phyloP scores from a whole-genome alignment of 1,139 yeast genomes.

The Pichia sp. region DNA sequence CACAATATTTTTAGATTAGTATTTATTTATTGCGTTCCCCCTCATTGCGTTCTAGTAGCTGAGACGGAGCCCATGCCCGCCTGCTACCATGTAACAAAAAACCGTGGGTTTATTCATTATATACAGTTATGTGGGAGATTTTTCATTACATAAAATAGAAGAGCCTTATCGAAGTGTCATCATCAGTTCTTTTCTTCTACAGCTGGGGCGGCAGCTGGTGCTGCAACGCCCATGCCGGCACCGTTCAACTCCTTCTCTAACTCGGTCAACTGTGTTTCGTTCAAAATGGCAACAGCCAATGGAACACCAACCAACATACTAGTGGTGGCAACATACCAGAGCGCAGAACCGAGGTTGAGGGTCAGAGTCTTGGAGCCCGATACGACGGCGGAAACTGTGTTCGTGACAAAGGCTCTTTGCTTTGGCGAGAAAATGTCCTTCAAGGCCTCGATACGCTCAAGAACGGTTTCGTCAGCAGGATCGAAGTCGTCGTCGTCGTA shows the following conservation, averaged over 20 bases:
- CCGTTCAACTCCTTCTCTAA: conserved; percentile 89
- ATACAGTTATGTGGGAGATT: conserved; percentile 5
- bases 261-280: conserved; percentile 88
- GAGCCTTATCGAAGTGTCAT: background rate
- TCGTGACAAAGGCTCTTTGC: conserved; percentile 49
- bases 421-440: conserved; percentile 89
- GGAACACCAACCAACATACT: conserved; percentile 90
- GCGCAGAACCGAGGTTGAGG: conserved; percentile 61
- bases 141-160: background rate
- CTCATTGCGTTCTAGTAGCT: background rate
- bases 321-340: conserved; percentile 85
- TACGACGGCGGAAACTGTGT: conserved; percentile 31
- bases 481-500: conserved; percentile 63
- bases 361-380: conserved; percentile 38
- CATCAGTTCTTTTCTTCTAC: conserved; percentile 14
- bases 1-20: background rate
- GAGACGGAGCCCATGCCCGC: background rate
- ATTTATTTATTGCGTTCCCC: background rate
- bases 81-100: background rate
- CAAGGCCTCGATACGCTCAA: conserved; percentile 85
- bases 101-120: conserved; percentile 11
- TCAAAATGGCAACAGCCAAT: conserved; percentile 77
- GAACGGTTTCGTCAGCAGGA: conserved; percentile 73
- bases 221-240: conserved; percentile 73
- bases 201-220: conserved; percentile 46